A percentile compares a stretch with the other conserved stretches of the same genome.
Conservation (phyloP, 805 yeast genomes). For the Debaryomyces hansenii region DNA sequence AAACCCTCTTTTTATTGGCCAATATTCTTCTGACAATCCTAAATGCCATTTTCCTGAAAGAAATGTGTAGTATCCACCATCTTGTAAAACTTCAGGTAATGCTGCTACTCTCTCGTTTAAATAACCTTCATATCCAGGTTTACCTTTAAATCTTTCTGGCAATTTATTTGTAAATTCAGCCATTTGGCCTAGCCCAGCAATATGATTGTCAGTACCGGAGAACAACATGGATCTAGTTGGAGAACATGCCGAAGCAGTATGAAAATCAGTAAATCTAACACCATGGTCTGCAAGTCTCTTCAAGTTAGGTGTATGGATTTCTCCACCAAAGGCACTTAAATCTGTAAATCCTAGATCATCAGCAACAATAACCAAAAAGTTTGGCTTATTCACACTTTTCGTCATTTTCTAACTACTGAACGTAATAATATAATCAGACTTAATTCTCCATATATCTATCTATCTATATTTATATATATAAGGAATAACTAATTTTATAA, state of each 20-base stretch:
- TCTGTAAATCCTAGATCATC: constrained; percentile 66
- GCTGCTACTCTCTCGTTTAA: constrained; percentile 53
- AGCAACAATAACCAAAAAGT: constrained; percentile 56
- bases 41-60: constrained; percentile 65
- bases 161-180: constrained; percentile 40
- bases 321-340: constrained; percentile 54
- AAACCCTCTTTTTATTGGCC: constrained; percentile 53
- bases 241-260: constrained; percentile 64
- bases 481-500: no score
- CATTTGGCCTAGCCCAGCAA: constrained; percentile 63
- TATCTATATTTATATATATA: no score
- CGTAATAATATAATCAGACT: no score
- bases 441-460: no score
- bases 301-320: constrained; percentile 55
- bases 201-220: constrained; percentile 62
- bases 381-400: constrained; percentile 40
- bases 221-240: constrained; percentile 63
- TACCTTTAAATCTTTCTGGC: constrained; percentile 41
- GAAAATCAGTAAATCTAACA: constrained; percentile 54
- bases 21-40: constrained; percentile 46
- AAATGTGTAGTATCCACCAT: constrained; percentile 50
- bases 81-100: constrained; percentile 50
- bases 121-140: constrained; percentile 58
- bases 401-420: not conserved
- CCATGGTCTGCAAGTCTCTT: constrained; percentile 45